Percentiles rank a stretch among this genome's conserved stretches.
Evolutionary conservation across 2,329 filamentous ascomycete species (phyloP).

Genomic region (Stemphylium vesicarium): DNA sequence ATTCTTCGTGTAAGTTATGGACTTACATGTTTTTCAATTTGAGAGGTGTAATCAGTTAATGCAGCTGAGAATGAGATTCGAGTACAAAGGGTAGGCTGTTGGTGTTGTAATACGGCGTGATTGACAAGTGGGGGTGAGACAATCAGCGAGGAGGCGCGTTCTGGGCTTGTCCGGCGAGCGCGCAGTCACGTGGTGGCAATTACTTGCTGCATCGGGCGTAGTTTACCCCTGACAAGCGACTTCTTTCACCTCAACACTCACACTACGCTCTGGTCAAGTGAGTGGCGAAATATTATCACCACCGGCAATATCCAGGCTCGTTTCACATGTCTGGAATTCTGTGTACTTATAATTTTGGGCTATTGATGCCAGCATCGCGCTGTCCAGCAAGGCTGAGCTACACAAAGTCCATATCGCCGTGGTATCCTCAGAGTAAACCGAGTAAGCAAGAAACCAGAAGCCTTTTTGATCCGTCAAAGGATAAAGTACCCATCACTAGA

Average conservation of each 20-base stretch:
- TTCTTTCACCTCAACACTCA: not conserved
- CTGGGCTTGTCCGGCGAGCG: constrained; percentile 6
- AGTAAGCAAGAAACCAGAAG: no score
- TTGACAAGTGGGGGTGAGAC: constrained; percentile 14
- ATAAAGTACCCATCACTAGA: not conserved
- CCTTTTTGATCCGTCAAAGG: no score
- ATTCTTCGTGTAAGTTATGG: no score
- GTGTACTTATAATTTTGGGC: no score
- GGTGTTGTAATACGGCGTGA: not conserved
- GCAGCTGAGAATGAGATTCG: not conserved
- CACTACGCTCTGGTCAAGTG: not conserved
- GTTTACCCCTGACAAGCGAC: constrained; percentile 8
- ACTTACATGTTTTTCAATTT: constrained; percentile 25
- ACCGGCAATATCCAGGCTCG: not conserved
- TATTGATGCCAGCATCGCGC: no score
- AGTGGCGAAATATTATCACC: not conserved
- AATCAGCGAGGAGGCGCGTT: constrained; percentile 22
- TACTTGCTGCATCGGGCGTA: constrained; percentile 13
- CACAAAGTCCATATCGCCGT: no score
- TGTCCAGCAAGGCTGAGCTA: no score
- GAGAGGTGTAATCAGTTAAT: no score
- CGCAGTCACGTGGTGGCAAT: constrained; percentile 45
- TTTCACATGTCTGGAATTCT: no score
- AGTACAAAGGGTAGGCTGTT: not conserved
- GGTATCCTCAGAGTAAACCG: no score